phyloP scores from a whole-genome alignment of 164 flowering plant genomes.

The Nymphaea colorata region DNA sequence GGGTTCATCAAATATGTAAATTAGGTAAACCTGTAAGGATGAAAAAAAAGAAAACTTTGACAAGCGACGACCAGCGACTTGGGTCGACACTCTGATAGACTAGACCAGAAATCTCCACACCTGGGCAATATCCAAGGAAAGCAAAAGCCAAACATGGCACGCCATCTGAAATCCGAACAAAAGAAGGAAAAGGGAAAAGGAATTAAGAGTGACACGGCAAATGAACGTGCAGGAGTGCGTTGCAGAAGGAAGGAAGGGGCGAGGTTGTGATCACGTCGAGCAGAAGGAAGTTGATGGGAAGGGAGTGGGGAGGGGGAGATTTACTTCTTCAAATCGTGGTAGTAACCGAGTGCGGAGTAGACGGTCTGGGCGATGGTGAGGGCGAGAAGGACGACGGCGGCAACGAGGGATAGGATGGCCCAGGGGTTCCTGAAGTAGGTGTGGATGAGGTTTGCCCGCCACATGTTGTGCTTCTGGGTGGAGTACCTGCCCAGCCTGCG shows the following conservation, averaged over 20 bases:
- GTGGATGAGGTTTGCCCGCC: slow-evolving; percentile 39
- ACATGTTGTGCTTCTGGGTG: slow-evolving; percentile 30
- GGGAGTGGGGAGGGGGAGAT: neutral
- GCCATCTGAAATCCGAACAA: too few species aligned
- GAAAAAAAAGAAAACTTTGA: too few species aligned
- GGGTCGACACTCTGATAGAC: too few species aligned
- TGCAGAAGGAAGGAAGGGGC: neutral
- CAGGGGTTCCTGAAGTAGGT: slow-evolving; percentile 52
- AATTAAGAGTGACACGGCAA: too few species aligned
- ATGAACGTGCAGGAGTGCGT: too few species aligned
- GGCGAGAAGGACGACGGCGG: slow-evolving; percentile 33
- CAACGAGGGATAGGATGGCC: slow-evolving; percentile 36
- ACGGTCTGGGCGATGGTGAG: slow-evolving; percentile 35
- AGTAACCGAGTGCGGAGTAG: slow-evolving; percentile 21
- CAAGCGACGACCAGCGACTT: too few species aligned
- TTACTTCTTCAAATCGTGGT: neutral
- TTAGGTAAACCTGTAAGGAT: too few species aligned
- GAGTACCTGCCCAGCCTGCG: slow-evolving; percentile 25
- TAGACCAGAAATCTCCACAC: too few species aligned
- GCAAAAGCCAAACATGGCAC: too few species aligned
- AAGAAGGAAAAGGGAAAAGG: too few species aligned
- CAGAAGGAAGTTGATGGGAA: neutral
- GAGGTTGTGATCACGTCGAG: neutral
- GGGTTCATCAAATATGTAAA: too few species aligned
- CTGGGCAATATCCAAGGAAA: too few species aligned